Base-by-base conservation (phyloP, 768 basidiomycete genomes). In the Lactifluus hygrophoroides region DNA sequence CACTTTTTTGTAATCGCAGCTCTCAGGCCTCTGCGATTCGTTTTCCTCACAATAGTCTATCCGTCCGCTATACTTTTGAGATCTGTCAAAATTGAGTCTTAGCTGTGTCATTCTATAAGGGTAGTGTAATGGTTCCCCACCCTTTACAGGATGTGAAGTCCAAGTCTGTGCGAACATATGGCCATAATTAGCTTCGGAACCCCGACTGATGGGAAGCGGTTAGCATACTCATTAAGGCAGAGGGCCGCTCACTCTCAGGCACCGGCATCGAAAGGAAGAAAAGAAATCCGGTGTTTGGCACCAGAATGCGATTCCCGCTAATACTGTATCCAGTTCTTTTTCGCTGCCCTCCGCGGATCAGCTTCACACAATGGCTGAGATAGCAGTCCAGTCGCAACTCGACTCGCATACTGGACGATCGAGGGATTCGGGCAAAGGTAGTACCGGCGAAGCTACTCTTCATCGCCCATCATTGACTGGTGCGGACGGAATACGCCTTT, bases 151-250 rank as follows among this genome's bases (percentile, higher is more conserved):
- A 5, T 6, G 8, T 8, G 21, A 17, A 14, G 35, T 28, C 13
- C 35, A 47, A 21, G 27, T 37, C 16, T 2, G 16, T 19, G 54
- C 13, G 40, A 32, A 42, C 1, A 19, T 9, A 51, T 13, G 38
- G 37, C 51, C 51, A 28, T 51, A 51, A 28, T 13, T 6, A 16
- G 28, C 19, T 21, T 44, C n/a, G 21, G 38, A 48, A 25, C 57
- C 35, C 45, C 51, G 38, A 32, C 51, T 52, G 51, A 47, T 53
- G 51, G 35, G 45, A 58, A 48, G 23, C 53, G 25, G 56, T 35
- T 38, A 51, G 53, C 43, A 25, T 13, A 28, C 42, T 51, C 43
- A 17, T 55, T 50, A 44, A 44, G 58, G 58, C 17, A 51, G 56
- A 45, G 48, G 35, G 40, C 35, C 23, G 58, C 49, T 50, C 58